A percentile compares a stretch with the other conserved stretches of the same genome.
These are phyloP conservation scores for Combretum micranthum DNA, from an alignment of 345 rosid species.

Conservation along the genomic window DNA sequence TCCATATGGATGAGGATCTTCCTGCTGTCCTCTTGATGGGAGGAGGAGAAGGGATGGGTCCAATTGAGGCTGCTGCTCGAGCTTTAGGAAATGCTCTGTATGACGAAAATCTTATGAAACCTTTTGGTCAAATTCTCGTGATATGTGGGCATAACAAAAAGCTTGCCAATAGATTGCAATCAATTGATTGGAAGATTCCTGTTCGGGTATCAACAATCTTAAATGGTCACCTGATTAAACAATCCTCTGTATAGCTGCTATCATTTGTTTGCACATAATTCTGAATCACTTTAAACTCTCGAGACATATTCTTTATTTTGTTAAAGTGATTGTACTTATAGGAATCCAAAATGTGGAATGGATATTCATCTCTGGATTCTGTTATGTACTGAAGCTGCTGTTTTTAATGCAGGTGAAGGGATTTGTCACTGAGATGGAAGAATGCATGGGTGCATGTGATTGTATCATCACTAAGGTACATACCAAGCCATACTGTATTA, in stretches of 20 bases:
- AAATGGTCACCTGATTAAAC: background rate
- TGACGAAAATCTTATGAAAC: slow-evolving; percentile 67
- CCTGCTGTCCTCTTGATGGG: slow-evolving; percentile 97
- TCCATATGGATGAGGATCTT: slow-evolving; percentile 86
- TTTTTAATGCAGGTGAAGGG: slow-evolving; percentile 63
- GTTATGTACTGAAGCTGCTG: slow-evolving; percentile 9
- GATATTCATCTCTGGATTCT: too few relatives aligned
- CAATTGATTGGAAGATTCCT: slow-evolving; percentile 81
- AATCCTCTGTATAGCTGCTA: background rate
- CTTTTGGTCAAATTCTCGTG: slow-evolving; percentile 82
- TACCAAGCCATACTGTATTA: slow-evolving; percentile 11
- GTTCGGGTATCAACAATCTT: slow-evolving; percentile 48
- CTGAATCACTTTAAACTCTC: too few relatives aligned
- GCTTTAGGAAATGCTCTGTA: slow-evolving; percentile 82
- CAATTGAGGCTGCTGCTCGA: slow-evolving; percentile 86
- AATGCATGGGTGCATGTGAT: slow-evolving; percentile 98
- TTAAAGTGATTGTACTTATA: too few relatives aligned
- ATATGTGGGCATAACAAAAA: slow-evolving; percentile 90
- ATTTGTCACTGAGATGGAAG: slow-evolving; percentile 93
- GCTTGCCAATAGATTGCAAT: slow-evolving; percentile 62
- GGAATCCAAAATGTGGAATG: too few relatives aligned
- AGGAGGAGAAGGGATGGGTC: slow-evolving; percentile 99
- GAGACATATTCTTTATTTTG: too few relatives aligned
- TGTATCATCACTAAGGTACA: slow-evolving; percentile 94
- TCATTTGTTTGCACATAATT: background rate